phyloP scores from a whole-genome alignment of 2,329 filamentous ascomycete species.

The Lojkania enalia region DNA sequence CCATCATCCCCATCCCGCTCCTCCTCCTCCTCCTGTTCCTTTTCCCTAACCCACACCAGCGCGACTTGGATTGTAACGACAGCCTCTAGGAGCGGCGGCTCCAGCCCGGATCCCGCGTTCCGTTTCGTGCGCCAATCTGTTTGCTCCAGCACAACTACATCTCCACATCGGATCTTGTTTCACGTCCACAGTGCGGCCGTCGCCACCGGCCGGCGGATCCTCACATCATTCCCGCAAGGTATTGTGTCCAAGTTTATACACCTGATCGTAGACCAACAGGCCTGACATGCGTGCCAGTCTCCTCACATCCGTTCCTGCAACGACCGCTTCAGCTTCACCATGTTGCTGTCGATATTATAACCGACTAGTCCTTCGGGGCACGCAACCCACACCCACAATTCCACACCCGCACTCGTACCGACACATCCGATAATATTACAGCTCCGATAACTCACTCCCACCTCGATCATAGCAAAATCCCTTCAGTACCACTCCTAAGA shows the following conservation, averaged over 20 bases:
- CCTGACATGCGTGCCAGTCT: constrained; percentile 26
- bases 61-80: background rate
- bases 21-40: constrained; percentile 15
- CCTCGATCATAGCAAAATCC: too few relatives aligned
- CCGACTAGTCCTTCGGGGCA: constrained; percentile 42
- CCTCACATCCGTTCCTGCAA: constrained; percentile 33
- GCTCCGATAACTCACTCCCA: too few relatives aligned
- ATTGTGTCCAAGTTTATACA: constrained; percentile 29
- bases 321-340: constrained; percentile 31
- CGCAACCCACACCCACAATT: constrained; percentile 12
- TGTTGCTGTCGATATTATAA: constrained; percentile 45
- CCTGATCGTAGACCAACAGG: constrained; percentile 19
- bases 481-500: too few relatives aligned
- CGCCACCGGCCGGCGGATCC: constrained; percentile 41
- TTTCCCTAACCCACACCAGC: constrained; percentile 8
- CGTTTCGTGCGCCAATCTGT: constrained; percentile 8
- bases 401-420: constrained; percentile 19
- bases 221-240: constrained; percentile 38
- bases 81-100: constrained; percentile 10
- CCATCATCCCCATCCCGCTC: background rate
- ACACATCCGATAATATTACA: too few relatives aligned
- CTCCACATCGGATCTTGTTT: constrained; percentile 18
- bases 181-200: constrained; percentile 28
- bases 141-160: constrained; percentile 11
- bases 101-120: background rate